Base-by-base conservation (phyloP, 139 green algal species). In the Asterochloris sp. region DNA sequence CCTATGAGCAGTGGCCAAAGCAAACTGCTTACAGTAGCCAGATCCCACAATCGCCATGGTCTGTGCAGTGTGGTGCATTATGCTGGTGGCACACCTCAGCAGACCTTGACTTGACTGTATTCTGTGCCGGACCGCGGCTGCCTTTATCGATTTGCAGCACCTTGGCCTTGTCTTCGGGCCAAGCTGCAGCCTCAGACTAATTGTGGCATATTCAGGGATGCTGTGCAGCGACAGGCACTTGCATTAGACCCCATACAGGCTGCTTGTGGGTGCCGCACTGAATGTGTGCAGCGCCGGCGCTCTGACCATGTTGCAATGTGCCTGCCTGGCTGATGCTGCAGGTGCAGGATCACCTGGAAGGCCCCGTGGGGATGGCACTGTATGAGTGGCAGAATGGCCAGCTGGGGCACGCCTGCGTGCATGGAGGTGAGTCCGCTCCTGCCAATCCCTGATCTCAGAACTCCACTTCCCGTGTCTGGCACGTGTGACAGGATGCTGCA, bases 361-460 rank as follows among this genome's bases (percentile, higher is more conserved):
- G 75, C 0, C 91, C 92, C 10, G 77, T 96, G 2, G 93, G 91
- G 29, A 93, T 96, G 83, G 85, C 87, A 1, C 75, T 96, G 38
- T 96, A 96, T 78, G 86, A 93, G 79, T 93, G 87, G 76, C 86
- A 89, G 27, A 61, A 95, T 62, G 93, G 93, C 2, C 69, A 90
- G 77, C 84, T 96, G 1, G 88, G 92, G 12, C 73, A 86, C 0
- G 75, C 74, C 0, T 81, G 67, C 21, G 81, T 96, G 27, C 85
- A 91, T 67, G 88, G 87, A 88, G 92, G 92, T 91, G 68, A 79
- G 85, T 14, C n/a, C 16, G 26, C 54, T 63, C 17, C 29, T 24
- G 23, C 71, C 47, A 10, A 14, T 80, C 0, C 27, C 38, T 54
- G 38, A 54, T 6, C 4, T 2, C 38, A 6, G 6, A 54, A 54